Percentiles rank a stretch among this genome's conserved stretches.
Evolutionary conservation across 2,329 filamentous ascomycete species (phyloP).

Genomic region (Stenocarpella maydis): DNA sequence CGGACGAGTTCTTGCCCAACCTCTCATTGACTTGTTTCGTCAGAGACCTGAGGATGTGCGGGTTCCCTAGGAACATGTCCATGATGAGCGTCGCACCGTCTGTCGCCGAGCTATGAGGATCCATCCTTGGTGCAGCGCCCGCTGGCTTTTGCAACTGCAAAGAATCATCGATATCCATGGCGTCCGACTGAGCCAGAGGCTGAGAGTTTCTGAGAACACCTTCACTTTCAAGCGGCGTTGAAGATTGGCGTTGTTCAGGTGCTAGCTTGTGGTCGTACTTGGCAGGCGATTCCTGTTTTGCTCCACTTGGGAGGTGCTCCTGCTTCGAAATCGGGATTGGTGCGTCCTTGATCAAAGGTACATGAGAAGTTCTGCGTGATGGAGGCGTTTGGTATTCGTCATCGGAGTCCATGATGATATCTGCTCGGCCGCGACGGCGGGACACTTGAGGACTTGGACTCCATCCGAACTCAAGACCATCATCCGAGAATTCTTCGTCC

Average conservation of each 20-base stretch:
- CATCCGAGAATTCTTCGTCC: conserved; percentile 19
- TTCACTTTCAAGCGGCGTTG: not conserved
- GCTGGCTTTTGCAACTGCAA: conserved; percentile 8
- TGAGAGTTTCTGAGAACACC: not conserved
- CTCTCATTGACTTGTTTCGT: conserved; percentile 50
- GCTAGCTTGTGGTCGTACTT: not conserved
- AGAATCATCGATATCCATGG: conserved; percentile 8
- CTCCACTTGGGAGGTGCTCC: not conserved
- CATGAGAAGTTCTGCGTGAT: conserved; percentile 43
- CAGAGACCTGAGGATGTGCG: conserved; percentile 47
- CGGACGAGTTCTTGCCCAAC: conserved; percentile 56
- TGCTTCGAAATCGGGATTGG: conserved; percentile 15
- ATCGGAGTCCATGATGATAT: conserved; percentile 64
- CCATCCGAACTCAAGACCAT: conserved; percentile 21
- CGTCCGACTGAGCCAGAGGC: not conserved
- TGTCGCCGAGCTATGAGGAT: conserved; percentile 41
- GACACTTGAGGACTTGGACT: conserved; percentile 37
- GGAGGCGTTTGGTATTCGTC: conserved; percentile 60
- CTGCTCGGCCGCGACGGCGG: conserved; percentile 37
- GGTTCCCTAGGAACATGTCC: conserved; percentile 46
- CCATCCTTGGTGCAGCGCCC: conserved; percentile 33
- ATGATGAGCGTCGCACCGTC: conserved; percentile 46
- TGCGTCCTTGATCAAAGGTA: conserved; percentile 40
- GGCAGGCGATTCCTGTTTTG: not conserved
- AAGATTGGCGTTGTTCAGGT: conserved; percentile 1